Base-by-base conservation (phyloP, 2,329 filamentous ascomycete species). In the Neospermospora avenae region DNA sequence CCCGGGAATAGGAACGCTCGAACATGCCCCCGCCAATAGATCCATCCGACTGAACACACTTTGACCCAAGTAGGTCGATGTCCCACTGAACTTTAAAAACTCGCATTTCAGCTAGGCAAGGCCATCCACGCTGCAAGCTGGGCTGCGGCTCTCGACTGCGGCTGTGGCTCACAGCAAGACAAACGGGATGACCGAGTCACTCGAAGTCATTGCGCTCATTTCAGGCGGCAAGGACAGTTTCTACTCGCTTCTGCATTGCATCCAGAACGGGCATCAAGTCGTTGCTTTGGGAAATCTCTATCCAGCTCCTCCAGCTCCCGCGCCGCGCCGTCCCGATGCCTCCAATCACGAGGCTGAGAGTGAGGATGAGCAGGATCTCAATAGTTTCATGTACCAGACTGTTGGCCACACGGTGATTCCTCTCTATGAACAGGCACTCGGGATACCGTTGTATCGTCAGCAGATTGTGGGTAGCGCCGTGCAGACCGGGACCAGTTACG, bases 381-480 rank as follows among this genome's bases (percentile, higher is more conserved):
- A 99, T 75, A 97, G 93, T 77, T 98, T 95, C 85, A 99, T 99
- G 95, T 99, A 98, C 79, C 95, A 99, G 79, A 99, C 95, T 3
- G 90, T 97, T 62, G 95, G 95, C 13, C 91, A 98, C 75, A 82
- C 85, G 60, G 79, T 97, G 18, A 88, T 98, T 59, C 91, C 93
- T 2, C 81, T 96, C 16, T 98, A 97, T 73, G 86, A 87, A 62
- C 75, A 83, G 51, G 92, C 91, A 35, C 86, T 96, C 1, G 85
- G 82, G 0, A 80, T 98, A 35, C 93, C 93, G 24, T 80, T 99
- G 1, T 97, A 95, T 75, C 87, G 95, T 20, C 84, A 87, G 67
- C 78, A 85, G 56, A 97, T 98, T 67, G 72, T 74, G 1, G 95
- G 93, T 42, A 78, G 77, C 4, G 89, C 91, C 0, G 81, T 89